These are phyloP conservation scores for Phaseolus coccineus DNA, from an alignment of 331 rosid genomes.

Conservation along the genomic window DNA sequence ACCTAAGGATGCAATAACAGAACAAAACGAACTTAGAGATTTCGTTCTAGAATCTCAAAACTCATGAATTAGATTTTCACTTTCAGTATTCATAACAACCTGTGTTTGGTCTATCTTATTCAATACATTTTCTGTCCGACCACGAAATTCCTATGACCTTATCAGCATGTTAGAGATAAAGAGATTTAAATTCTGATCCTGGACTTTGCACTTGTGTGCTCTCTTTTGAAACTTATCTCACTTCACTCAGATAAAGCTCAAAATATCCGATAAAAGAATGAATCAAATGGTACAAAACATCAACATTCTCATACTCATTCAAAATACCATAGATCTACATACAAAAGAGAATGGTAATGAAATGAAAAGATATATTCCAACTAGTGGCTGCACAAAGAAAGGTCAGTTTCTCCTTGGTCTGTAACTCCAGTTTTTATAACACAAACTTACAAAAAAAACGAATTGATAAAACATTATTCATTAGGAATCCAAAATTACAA, in stretches of 20 bases:
- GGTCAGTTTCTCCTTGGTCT: conserved; percentile 9
- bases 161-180: too few species aligned
- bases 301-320: conserved; percentile 11
- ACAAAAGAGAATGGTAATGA: not conserved
- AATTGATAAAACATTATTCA: not conserved
- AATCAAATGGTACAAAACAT: not conserved
- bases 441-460: not conserved
- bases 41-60: not conserved
- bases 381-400: not conserved
- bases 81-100: too few species aligned
- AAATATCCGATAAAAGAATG: not conserved
- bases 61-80: not conserved
- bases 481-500: not conserved
- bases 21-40: not conserved
- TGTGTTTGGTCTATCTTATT: too few species aligned
- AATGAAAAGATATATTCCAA: not conserved
- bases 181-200: too few species aligned
- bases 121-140: too few species aligned
- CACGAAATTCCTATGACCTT: too few species aligned
- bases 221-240: not conserved
- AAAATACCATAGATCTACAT: not conserved
- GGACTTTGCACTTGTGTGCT: too few species aligned
- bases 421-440: not conserved
- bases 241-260: not conserved
- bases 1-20: not conserved